Evolutionary conservation across 2,329 filamentous ascomycete species (phyloP).

Genomic region (Hymenoscyphus infarciens): DNA sequence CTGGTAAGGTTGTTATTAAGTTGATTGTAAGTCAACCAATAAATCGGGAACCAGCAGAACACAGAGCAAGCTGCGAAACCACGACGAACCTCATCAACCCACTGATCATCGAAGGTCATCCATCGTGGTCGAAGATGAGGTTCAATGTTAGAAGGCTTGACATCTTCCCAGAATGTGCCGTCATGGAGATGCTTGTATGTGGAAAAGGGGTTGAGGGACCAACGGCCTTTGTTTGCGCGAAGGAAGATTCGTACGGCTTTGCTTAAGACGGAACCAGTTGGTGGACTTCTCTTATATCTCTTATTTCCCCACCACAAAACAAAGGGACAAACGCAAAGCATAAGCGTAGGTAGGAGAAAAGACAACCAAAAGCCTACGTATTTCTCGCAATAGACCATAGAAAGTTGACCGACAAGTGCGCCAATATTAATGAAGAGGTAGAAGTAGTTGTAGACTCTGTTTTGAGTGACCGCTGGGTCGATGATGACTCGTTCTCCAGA

Average conservation of each 20-base stretch:
- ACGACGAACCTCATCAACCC: slow-evolving; percentile 75
- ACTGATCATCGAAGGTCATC: slow-evolving; percentile 82
- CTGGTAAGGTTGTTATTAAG: slow-evolving; percentile 58
- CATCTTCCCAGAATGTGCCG: slow-evolving; percentile 60
- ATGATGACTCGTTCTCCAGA: slow-evolving; percentile 57
- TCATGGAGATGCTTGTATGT: slow-evolving; percentile 54
- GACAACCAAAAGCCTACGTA: slow-evolving; percentile 74
- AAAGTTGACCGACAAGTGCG: slow-evolving; percentile 53
- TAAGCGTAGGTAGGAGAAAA: slow-evolving; percentile 61
- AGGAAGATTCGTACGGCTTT: slow-evolving; percentile 61
- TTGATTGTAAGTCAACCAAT: slow-evolving; percentile 56
- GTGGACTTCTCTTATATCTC: slow-evolving; percentile 59
- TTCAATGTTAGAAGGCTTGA: slow-evolving; percentile 62
- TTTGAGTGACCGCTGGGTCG: slow-evolving; percentile 55
- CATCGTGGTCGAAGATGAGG: slow-evolving; percentile 56
- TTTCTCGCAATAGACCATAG: slow-evolving; percentile 71
- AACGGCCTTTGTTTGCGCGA: slow-evolving; percentile 60
- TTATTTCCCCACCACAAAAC: slow-evolving; percentile 58
- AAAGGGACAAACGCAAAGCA: slow-evolving; percentile 60
- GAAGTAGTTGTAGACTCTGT: slow-evolving; percentile 64
- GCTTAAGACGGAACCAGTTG: slow-evolving; percentile 67
- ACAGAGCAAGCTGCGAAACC: slow-evolving; percentile 67
- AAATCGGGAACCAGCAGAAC: slow-evolving; percentile 55
- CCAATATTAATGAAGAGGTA: slow-evolving; percentile 71
- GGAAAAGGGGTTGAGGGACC: slow-evolving; percentile 56